Evolutionary conservation across 1,284 basidiomycete genomes (phyloP).

Genomic region (Moniliella sp.): DNA sequence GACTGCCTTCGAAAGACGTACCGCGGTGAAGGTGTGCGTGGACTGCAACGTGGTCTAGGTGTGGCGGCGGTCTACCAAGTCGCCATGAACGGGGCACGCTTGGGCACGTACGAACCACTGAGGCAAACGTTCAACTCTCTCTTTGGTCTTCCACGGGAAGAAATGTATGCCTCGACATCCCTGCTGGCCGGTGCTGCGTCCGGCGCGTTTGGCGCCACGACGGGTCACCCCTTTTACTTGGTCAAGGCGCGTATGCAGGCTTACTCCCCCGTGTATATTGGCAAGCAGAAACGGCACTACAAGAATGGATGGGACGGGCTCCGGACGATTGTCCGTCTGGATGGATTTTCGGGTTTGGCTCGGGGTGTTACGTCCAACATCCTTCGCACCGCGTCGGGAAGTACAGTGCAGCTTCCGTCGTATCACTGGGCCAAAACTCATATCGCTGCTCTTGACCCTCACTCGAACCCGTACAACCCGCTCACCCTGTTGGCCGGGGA

Average conservation of each 20-base stretch:
- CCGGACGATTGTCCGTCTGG: constrained; percentile 52
- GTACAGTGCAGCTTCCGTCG: constrained; percentile 78
- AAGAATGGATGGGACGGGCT: constrained; percentile 63
- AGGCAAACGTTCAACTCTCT: constrained; percentile 50
- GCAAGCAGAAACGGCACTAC: constrained; percentile 80
- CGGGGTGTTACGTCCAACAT: constrained; percentile 84
- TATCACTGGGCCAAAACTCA: constrained; percentile 54
- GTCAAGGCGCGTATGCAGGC: constrained; percentile 94
- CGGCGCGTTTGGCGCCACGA: constrained; percentile 65
- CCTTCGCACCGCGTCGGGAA: constrained; percentile 77
- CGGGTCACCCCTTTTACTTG: constrained; percentile 83
- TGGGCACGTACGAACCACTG: constrained; percentile 90
- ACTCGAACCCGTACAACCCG: constrained; percentile 32
- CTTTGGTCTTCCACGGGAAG: constrained; percentile 45
- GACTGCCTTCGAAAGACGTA: constrained; percentile 77
- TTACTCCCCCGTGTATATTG: constrained; percentile 50
- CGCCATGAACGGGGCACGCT: constrained; percentile 72
- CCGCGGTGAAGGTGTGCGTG: constrained; percentile 67
- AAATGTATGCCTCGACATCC: constrained; percentile 41
- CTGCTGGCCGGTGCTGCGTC: constrained; percentile 64
- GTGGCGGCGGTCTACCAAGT: constrained; percentile 53
- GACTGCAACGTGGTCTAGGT: constrained; percentile 68
- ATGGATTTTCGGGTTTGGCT: constrained; percentile 56
- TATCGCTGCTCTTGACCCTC: constrained; percentile 15
- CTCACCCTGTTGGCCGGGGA: constrained; percentile 16